phyloP scores from a whole-genome alignment of 228 moss, liverwort and hornwort species.

The Sphagnum magellanicum region DNA sequence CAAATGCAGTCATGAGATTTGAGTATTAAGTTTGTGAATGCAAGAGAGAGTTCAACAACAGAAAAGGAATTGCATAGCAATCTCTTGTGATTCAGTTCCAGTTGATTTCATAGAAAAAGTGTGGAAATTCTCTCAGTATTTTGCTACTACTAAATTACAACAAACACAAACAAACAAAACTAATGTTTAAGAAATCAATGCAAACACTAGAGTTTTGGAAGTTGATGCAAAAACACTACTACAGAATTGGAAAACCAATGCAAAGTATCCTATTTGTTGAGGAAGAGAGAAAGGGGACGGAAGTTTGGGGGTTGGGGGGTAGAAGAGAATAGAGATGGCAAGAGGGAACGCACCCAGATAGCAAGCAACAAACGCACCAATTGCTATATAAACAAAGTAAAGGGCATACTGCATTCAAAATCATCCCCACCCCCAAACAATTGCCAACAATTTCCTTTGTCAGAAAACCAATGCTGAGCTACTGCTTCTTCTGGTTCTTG shows the following conservation, averaged over 20 bases:
- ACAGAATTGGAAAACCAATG: background rate
- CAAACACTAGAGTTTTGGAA: background rate
- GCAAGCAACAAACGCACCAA: slow-evolving; percentile 24
- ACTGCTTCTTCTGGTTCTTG: background rate
- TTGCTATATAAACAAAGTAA: slow-evolving; percentile 43
- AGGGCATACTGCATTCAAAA: slow-evolving; percentile 43
- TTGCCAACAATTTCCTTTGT: background rate
- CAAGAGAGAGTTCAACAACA: background rate
- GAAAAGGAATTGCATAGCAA: background rate
- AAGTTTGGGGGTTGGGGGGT: background rate
- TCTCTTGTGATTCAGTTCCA: background rate
- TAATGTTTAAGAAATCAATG: background rate
- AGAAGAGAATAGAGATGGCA: background rate
- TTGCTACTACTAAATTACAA: too few relatives aligned
- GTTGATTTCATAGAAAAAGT: background rate
- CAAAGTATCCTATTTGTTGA: too few relatives aligned
- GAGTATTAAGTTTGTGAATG: background rate
- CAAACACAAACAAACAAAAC: too few relatives aligned
- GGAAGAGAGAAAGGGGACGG: background rate
- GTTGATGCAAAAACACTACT: background rate
- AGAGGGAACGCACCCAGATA: slow-evolving; percentile 40
- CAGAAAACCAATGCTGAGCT: background rate
- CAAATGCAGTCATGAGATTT: background rate
- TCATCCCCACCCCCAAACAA: background rate
- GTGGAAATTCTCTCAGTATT: too few relatives aligned